A percentile compares a stretch with the other conserved stretches of the same genome.
phyloP scores from a whole-genome alignment of 495 filamentous ascomycete genomes.

The Lasiosphaeriaceae sp. region DNA sequence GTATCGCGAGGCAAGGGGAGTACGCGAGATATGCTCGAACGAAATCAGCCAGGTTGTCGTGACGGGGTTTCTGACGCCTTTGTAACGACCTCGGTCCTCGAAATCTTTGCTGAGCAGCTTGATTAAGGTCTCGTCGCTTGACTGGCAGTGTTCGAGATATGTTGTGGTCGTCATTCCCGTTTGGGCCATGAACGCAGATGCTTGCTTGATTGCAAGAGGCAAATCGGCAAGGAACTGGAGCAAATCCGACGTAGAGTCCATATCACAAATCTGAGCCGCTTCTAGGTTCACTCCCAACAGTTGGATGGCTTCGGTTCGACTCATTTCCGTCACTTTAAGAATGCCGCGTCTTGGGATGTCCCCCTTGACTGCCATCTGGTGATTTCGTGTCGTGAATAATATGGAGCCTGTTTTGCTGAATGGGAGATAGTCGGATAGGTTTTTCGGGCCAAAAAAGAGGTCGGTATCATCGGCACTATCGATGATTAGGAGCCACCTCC shows the following conservation, averaged over 20 bases:
- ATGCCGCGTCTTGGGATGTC: constrained; percentile 5
- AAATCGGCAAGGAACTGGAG: constrained; percentile 36
- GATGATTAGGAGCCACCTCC: constrained; percentile 48
- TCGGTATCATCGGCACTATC: constrained; percentile 50
- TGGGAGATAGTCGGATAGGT: constrained; percentile 29
- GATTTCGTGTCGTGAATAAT: constrained; percentile 39
- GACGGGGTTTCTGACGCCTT: constrained; percentile 26
- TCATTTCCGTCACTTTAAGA: constrained; percentile 28
- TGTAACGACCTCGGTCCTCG: constrained; percentile 22
- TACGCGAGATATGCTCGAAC: constrained; percentile 33
- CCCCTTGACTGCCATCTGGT: constrained; percentile 17
- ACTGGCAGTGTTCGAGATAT: constrained; percentile 29
- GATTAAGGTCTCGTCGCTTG: constrained; percentile 17
- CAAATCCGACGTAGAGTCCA: constrained; percentile 16
- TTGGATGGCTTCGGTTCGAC: constrained; percentile 16
- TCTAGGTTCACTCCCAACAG: constrained; percentile 15
- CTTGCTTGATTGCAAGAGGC: constrained; percentile 47
- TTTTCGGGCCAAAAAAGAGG: constrained; percentile 18
- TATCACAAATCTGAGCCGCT: constrained; percentile 12
- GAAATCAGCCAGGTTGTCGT: constrained; percentile 35
- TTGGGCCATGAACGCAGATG: constrained; percentile 44
- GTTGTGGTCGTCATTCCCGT: constrained; percentile 22
- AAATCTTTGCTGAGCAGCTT: constrained; percentile 22
- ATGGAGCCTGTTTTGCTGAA: constrained; percentile 33
- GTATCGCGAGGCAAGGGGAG: constrained; percentile 35